Evolutionary conservation across 495 filamentous ascomycete species (phyloP), one percentile per base, ranked within the genome.

Genomic region (Echria macrotheca): DNA sequence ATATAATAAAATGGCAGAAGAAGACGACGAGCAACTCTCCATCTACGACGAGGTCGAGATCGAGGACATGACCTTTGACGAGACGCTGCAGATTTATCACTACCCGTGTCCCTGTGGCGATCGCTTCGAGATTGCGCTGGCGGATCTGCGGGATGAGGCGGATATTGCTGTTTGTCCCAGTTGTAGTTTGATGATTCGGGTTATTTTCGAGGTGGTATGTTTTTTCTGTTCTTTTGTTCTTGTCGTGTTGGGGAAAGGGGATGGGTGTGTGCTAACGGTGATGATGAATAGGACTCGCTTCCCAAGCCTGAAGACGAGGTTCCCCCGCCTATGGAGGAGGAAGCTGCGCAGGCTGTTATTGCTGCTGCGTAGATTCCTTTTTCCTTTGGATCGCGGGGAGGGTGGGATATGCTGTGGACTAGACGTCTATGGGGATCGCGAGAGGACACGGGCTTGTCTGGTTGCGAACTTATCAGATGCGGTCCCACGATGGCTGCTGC

Each of bases 11-110:
- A 87, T 86, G 85, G 75, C 82, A 19, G 85, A 86, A 38, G 69
- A 74, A 38, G 72, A 76, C 58, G 81, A 83, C 31, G 68, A 75
- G 38, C n/a, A n/a, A n/a, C 63, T 82, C 36, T 80, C 84, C 48
- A 85, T 95, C 60, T 98, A 98, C 75, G 93, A 98, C 68, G 91
- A 98, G 69, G 89, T 98, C 71, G 93, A 98, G 65, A 96, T 98
- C 77, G 93, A 98, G 66, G 93, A 98, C 66, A 95, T 97, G 87
- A 93, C 88, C 62, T 98, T 81, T 67, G 89, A 98, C 67, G 69
- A 82, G 19, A 76, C 75, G 2, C 74, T 88, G 17, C 82, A 94
- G 66, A 82, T 95, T 59, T 98, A 95, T 69, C 86, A 90, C 66
- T 96, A 89, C 67, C 93, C 93, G 12, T 98, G 93, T 64, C 93